Evolutionary conservation across 805 yeast species (phyloP), one percentile per base, ranked within the genome.

Genomic region (Kazachstania taianensis): DNA sequence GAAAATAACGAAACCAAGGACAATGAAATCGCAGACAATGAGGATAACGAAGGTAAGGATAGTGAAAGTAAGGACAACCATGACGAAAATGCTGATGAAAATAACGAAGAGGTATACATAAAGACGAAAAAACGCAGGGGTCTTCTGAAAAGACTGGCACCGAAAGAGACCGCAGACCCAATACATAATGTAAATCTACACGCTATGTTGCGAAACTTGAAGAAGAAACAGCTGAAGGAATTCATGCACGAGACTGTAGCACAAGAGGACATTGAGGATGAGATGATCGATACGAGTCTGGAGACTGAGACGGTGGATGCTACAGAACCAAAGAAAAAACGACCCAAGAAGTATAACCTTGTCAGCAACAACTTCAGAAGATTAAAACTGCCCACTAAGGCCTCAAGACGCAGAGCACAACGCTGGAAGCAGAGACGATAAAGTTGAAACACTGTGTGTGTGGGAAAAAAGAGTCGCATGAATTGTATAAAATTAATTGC

Each of bases 281-380:
- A n/a, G n/a, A n/a, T n/a, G n/a, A n/a, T n/a, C n/a, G n/a, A n/a
- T n/a, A n/a, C n/a, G n/a, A n/a, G n/a, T n/a, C 25, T 9, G 25
- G 33, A 31, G 7, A 16, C 23, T 16, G 9, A 67, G 2, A 45
- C 26, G 16, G 14, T 24, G 5, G 20, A 34, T 7, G 27, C 30
- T 22, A 20, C 41, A 17, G 37, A 37, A 29, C 14, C 34, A 9
- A 40, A 46, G 37, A 37, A 35, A 28, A 46, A 44, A 28, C 44
- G 49, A 29, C 47, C 44, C 15, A 56, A 48, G 37, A 57, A 56
- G 35, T 56, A 49, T 42, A 56, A 49, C 36, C 43, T 48, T 24
- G 63, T 66, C 16, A 70, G 70, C 40, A 60, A 54, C 45, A 75
- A 75, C 49, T 75, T 63, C 55, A 70, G 70, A 44, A 57, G 75